Base-by-base conservation (phyloP, 2,329 filamentous ascomycete species). In the Paecilomyces sp. region DNA sequence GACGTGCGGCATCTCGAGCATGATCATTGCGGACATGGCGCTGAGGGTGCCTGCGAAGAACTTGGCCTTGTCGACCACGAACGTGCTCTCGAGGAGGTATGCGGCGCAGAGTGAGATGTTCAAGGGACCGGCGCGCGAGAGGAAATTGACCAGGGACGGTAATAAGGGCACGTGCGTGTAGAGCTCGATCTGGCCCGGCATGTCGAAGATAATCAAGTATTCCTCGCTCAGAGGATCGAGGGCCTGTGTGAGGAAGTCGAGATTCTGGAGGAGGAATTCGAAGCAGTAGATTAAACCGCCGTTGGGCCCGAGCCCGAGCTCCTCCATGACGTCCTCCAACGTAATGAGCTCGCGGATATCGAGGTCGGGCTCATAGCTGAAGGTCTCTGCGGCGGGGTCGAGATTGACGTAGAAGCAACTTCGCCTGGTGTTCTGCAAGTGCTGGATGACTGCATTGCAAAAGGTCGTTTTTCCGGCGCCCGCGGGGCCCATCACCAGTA, bases 21-120 rank as follows among this genome's bases (percentile, higher is more conserved):
- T 94, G 69, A 99, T 86, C 94, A 99, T 99, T 64, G 94, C 92
- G 70, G 90, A 95, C 94, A 99, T 97, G 65, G 94, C 94, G 71
- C 90, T 94, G 61, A 99, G 81, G 0, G 94, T 96, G 12, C 94
- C 94, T 0, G 94, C 88, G 76, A 99, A 97, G 82, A 96, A 99
- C 79, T 97, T 99, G 70, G 94, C 90, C 62, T 91, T 88, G 77
- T 99, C 94, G 63, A 97, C 86, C 68, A 97, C 89, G 73, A 97
- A 99, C 8, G 92, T 97, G 12, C 91, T 91, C 75, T 99, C 94
- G 64, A 99, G 87, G 33, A 99, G 85, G 75, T 97, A 99, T 9
- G 93, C 86, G 52, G 94, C 94, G 73, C 93, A 97, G 67, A 97
- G 85, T 68, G 89, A 91, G 71, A 97, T 89, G 75, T 96, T 93